Evolutionary conservation across 2,329 filamentous ascomycete species (phyloP).

Genomic region (Penicillium olsonii): DNA sequence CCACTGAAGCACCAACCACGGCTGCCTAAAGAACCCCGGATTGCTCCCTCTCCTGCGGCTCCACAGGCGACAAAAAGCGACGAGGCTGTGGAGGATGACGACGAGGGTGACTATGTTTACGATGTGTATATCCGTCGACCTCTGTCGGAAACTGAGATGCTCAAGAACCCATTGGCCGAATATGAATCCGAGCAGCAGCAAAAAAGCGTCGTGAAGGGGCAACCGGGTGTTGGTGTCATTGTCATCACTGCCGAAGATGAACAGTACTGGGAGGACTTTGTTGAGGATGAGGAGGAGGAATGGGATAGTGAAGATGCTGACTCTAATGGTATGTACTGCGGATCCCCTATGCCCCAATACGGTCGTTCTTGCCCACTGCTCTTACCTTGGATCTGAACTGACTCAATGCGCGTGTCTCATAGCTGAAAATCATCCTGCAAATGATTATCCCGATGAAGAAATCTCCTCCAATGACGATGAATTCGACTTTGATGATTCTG

Average conservation of each 20-base stretch:
- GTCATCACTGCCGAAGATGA: conserved; percentile 47
- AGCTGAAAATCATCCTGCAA: conserved; percentile 54
- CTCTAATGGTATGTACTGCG: conserved; percentile 53
- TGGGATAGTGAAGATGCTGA: conserved; percentile 64
- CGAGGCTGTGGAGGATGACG: conserved; percentile 35
- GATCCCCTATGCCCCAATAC: not conserved
- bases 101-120: conserved; percentile 60
- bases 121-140: conserved; percentile 61
- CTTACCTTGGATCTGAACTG: not conserved
- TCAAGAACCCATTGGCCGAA: conserved; percentile 39
- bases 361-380: not conserved
- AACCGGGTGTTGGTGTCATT: conserved; percentile 43
- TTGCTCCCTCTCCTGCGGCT: conserved; percentile 3
- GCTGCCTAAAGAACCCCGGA: conserved; percentile 32
- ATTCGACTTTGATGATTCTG: conserved; percentile 42
- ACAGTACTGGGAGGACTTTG: conserved; percentile 59
- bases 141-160: conserved; percentile 34
- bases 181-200: conserved; percentile 30
- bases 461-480: conserved; percentile 51
- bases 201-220: conserved; percentile 32
- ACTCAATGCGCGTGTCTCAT: conserved; percentile 2
- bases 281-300: conserved; percentile 55
- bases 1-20: conserved; percentile 41
- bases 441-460: conserved; percentile 55
- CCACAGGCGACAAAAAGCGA: not conserved